phyloP scores from a whole-genome alignment of 345 rosid species.

The Gossypium sturtianum region DNA sequence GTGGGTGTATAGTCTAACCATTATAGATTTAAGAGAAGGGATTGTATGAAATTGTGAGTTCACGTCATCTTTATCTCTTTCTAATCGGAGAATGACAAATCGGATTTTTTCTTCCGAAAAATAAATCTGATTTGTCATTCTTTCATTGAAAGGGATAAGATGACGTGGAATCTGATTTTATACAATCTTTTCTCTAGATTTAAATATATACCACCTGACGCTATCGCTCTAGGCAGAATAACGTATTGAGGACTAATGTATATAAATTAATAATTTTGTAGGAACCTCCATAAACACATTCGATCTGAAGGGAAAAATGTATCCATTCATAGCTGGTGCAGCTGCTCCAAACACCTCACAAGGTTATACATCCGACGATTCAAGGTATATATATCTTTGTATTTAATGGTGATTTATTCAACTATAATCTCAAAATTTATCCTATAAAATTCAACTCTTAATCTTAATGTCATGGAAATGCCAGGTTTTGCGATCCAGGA shows the following conservation, averaged over 20 bases:
- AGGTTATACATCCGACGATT: background rate
- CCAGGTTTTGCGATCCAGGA: background rate
- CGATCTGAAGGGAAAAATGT: constrained; percentile 12
- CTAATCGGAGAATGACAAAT: accelerated
- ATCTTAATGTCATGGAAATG: background rate
- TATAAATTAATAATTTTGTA: background rate
- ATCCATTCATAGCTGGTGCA: constrained; percentile 12
- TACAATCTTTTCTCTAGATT: accelerated
- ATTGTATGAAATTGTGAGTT: no score
- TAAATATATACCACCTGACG: no score
- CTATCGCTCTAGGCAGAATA: no score
- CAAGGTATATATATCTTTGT: background rate
- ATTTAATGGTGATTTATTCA: background rate
- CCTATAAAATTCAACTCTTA: background rate
- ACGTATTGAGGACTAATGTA: no score
- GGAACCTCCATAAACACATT: constrained; percentile 9
- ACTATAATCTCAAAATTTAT: background rate
- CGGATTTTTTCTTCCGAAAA: no score
- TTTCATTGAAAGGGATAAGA: no score
- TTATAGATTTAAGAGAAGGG: no score
- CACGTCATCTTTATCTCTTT: accelerated
- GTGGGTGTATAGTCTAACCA: no score
- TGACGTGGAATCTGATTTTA: accelerated
- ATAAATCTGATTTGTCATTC: no score
- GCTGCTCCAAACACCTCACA: background rate